phyloP scores from a whole-genome alignment of 2,329 filamentous ascomycete genomes.

The Oidium heveae region DNA sequence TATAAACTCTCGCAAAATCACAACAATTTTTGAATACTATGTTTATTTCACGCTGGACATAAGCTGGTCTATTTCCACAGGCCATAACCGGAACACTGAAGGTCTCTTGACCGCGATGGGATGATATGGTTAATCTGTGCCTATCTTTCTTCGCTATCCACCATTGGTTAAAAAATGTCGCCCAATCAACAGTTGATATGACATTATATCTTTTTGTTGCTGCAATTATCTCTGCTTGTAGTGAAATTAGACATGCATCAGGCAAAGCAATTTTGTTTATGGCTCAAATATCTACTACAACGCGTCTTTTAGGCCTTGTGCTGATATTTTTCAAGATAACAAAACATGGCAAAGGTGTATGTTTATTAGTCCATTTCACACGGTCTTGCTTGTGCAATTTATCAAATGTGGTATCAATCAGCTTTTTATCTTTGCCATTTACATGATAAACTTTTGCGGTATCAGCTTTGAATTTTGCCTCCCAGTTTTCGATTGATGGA shows the following conservation, averaged over 20 bases:
- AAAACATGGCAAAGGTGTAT: neutral
- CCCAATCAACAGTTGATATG: neutral
- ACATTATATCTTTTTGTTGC: neutral
- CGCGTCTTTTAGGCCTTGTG: neutral
- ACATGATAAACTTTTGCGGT: no score
- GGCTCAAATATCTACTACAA: neutral
- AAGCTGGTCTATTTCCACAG: neutral
- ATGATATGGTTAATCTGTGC: neutral
- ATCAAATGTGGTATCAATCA: no score
- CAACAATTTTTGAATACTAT: neutral
- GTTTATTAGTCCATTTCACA: neutral
- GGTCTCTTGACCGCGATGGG: neutral
- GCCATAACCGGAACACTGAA: neutral
- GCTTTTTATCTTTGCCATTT: no score
- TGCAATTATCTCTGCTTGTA: neutral
- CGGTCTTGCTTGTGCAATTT: neutral
- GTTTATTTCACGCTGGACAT: neutral
- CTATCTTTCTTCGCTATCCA: neutral
- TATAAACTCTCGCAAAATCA: neutral
- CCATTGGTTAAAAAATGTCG: neutral
- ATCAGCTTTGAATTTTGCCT: no score
- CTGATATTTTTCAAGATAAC: neutral
- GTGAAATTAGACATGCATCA: neutral
- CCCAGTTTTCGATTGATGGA: no score
- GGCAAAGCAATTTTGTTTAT: neutral